Base-by-base conservation (phyloP, 2,329 filamentous ascomycete species). In the Phialemonium atrogriseum region DNA sequence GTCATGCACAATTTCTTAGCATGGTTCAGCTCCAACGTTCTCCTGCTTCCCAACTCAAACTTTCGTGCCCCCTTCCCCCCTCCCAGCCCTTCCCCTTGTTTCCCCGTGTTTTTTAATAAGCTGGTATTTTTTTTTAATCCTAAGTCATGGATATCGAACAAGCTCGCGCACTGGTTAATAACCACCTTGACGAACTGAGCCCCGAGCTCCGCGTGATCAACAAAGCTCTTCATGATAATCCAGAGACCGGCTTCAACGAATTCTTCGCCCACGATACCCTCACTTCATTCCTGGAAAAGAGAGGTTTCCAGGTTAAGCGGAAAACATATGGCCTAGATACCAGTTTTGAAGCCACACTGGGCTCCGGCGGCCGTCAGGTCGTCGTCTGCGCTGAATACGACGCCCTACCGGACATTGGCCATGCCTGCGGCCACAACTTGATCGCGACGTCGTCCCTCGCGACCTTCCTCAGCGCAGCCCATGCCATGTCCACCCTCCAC, bases 381-480 rank as follows among this genome's bases (percentile, higher is more conserved):
- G 11, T n/a, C 7, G 14, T 10, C 25, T 30, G 20, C 23, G 11
- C 3, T 7, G 27, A 6, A 18, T 10, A 11, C 64, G 64, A 72
- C 42, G 65, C 66, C 4, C 54, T 72, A 4, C 62, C 66, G 2
- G 60, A 56, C 2, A 56, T 71, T 7, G 67, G 67, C 21, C 68
- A 72, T 41, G 66, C 66, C 7, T 73, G 69, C 34, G 69, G 70
- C 4, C 69, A 73, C 49, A 73, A 73, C 38, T 56, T 71, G 22
- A 71, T 72, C 33, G 66, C 66, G 5, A 64, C 56, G 0, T 58
- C 64, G 3, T 68, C 66, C 0, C 48, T 70, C 8, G 58, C 64
- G 1, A 65, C 52, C 3, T 64, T 58, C 15, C 43, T 75, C 3
- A 68, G 64, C 4, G 55, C 67, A 1, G 66, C 63, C 1, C 49